Percentiles rank a stretch among this genome's conserved stretches.
Evolutionary conservation across 2,329 filamentous ascomycete species (phyloP).

Genomic region (Hymenoscyphus repandus): DNA sequence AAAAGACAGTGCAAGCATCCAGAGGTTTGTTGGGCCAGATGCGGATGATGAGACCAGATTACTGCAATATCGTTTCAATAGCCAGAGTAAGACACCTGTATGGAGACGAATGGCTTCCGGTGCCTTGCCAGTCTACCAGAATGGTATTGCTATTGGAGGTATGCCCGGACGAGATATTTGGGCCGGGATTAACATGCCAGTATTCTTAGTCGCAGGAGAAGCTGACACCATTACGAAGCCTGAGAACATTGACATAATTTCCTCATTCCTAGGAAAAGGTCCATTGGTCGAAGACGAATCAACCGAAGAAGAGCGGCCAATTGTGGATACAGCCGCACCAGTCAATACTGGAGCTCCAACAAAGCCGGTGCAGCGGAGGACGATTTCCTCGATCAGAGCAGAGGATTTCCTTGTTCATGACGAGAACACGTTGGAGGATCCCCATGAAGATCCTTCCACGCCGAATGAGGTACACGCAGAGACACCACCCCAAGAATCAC

Average conservation of each 20-base stretch:
- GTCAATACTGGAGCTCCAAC: slow-evolving; percentile 33
- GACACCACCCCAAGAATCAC: slow-evolving; percentile 43
- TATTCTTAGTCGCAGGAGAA: slow-evolving; percentile 75
- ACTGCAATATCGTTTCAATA: slow-evolving; percentile 71
- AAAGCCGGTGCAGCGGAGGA: slow-evolving; percentile 24
- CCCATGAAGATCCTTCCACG: slow-evolving; percentile 42
- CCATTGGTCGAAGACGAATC: slow-evolving; percentile 22
- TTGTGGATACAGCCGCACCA: slow-evolving; percentile 46
- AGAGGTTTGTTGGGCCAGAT: slow-evolving; percentile 65
- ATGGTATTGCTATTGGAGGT: slow-evolving; percentile 52
- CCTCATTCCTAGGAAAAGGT: slow-evolving; percentile 33
- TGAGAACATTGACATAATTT: slow-evolving; percentile 64
- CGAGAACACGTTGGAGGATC: slow-evolving; percentile 33
- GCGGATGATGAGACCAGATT: slow-evolving; percentile 61
- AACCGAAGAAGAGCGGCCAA: slow-evolving; percentile 31
- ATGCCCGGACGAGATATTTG: slow-evolving; percentile 67
- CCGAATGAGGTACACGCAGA: slow-evolving; percentile 37
- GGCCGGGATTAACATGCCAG: slow-evolving; percentile 65
- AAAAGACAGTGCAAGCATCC: slow-evolving; percentile 69
- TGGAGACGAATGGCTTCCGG: slow-evolving; percentile 80
- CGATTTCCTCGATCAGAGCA: slow-evolving; percentile 36
- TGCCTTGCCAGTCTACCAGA: slow-evolving; percentile 54
- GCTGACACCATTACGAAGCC: slow-evolving; percentile 72
- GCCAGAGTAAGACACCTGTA: slow-evolving; percentile 74
- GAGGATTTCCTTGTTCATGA: slow-evolving; percentile 34